Percentiles rank a stretch among this genome's conserved stretches.
Conservation (phyloP, 805 yeast genomes). For the Suhomyces faveliae region DNA sequence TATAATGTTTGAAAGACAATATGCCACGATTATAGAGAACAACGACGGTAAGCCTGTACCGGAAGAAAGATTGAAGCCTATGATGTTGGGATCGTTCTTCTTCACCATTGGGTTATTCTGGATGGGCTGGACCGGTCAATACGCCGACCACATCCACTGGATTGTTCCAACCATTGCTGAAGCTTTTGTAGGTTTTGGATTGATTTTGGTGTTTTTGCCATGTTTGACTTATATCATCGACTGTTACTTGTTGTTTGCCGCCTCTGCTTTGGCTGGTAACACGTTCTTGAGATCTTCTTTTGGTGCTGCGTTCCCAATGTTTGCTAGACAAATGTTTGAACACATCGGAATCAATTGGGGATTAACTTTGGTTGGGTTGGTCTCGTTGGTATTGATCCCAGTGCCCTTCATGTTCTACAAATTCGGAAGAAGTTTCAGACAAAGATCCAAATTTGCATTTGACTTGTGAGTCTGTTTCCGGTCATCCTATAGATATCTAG, state of each 20-base stretch:
- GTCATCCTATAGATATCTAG: background rate
- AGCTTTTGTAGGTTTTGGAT: constrained; percentile 41
- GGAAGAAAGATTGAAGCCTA: constrained; percentile 74
- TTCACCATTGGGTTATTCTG: constrained; percentile 82
- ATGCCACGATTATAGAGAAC: constrained; percentile 30
- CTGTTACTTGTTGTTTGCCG: constrained; percentile 55
- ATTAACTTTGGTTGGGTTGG: constrained; percentile 50
- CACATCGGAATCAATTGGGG: constrained; percentile 56
- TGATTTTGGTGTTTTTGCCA: constrained; percentile 57
- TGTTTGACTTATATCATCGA: constrained; percentile 61
- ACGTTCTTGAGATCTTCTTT: constrained; percentile 57
- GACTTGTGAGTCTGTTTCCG: constrained; percentile 7
- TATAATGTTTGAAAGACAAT: constrained; percentile 28
- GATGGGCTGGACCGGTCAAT: constrained; percentile 87
- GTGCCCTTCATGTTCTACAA: constrained; percentile 54
- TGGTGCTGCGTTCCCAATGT: constrained; percentile 63
- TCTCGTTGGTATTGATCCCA: constrained; percentile 51
- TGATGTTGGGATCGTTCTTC: constrained; percentile 67
- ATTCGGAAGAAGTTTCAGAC: constrained; percentile 39
- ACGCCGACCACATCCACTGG: constrained; percentile 73
- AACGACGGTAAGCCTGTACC: constrained; percentile 59
- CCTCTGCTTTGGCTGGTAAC: constrained; percentile 65
- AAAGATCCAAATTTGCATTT: constrained; percentile 14
- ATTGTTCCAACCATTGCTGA: constrained; percentile 57
- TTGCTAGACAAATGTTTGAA: constrained; percentile 51